Evolutionary conservation across 164 flowering plant genomes (phyloP).

Genomic region (Vitis vinifera): DNA sequence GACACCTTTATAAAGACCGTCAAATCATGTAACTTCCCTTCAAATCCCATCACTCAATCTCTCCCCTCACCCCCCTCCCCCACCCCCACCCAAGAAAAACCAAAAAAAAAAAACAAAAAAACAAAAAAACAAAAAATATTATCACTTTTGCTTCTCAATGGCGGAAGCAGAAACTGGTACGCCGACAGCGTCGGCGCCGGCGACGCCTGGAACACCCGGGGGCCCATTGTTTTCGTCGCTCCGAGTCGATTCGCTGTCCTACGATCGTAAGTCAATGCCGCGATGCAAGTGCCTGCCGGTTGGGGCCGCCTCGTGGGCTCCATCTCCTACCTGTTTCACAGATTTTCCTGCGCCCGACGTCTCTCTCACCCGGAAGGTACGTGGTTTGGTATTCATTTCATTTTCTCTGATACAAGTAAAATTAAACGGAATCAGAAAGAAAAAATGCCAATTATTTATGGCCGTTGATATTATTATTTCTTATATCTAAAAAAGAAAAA

Average conservation of each 20-base stretch:
- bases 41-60: background rate
- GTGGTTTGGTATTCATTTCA: too few species aligned
- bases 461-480: too few species aligned
- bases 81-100: constrained; percentile 17
- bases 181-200: constrained; percentile 62
- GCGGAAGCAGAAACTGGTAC: constrained; percentile 46
- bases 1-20: constrained; percentile 17
- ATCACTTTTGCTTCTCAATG: constrained; percentile 13
- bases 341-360: constrained; percentile 68
- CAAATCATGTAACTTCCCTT: constrained; percentile 24
- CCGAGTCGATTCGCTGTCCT: constrained; percentile 78
- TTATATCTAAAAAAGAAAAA: too few species aligned
- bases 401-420: too few species aligned
- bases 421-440: too few species aligned
- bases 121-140: background rate
- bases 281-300: constrained; percentile 75
- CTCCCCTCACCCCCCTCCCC: background rate
- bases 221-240: constrained; percentile 55
- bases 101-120: constrained; percentile 10
- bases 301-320: constrained; percentile 44
- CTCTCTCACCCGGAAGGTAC: constrained; percentile 90
- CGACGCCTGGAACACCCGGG: constrained; percentile 81
- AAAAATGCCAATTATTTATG: too few species aligned
- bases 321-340: constrained; percentile 55
- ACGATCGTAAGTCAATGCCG: constrained; percentile 82